Evolutionary conservation across 176 grass and related monocot genomes (phyloP).

Genomic region (Juncus effusus): DNA sequence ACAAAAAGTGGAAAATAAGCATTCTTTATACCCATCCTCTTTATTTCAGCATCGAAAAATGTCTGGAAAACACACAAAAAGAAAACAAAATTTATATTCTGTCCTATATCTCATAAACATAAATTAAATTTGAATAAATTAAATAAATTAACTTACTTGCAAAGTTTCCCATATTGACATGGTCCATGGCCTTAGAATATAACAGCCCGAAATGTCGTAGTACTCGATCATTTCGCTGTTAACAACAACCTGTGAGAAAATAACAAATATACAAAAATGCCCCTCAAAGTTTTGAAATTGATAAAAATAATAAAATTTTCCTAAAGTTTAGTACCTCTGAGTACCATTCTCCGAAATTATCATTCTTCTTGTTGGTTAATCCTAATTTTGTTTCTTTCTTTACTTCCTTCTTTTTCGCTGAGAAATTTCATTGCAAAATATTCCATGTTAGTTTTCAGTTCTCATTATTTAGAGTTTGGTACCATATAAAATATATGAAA

Average conservation of each 20-base stretch:
- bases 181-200: slow-evolving; percentile 84
- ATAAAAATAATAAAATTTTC: too few species aligned
- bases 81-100: neutral
- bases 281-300: too few species aligned
- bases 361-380: slow-evolving; percentile 75
- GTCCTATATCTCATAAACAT: neutral
- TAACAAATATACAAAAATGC: too few species aligned
- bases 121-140: neutral
- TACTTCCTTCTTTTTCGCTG: slow-evolving; percentile 89
- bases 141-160: slow-evolving; percentile 42
- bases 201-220: slow-evolving; percentile 96
- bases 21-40: slow-evolving; percentile 82
- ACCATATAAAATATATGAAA: too few species aligned
- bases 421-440: too few species aligned
- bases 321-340: slow-evolving; percentile 48
- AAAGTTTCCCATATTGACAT: slow-evolving; percentile 85
- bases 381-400: slow-evolving; percentile 95
- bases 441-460: too few species aligned
- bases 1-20: slow-evolving; percentile 96
- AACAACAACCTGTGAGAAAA: slow-evolving; percentile 63
- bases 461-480: too few species aligned
- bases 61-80: slow-evolving; percentile 33
- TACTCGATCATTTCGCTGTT: slow-evolving; percentile 97
- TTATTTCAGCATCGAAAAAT: slow-evolving; percentile 93
- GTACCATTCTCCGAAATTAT: slow-evolving; percentile 95